phyloP scores from a whole-genome alignment of 73 alveolate genomes.

The Paramecium sexaurelia region DNA sequence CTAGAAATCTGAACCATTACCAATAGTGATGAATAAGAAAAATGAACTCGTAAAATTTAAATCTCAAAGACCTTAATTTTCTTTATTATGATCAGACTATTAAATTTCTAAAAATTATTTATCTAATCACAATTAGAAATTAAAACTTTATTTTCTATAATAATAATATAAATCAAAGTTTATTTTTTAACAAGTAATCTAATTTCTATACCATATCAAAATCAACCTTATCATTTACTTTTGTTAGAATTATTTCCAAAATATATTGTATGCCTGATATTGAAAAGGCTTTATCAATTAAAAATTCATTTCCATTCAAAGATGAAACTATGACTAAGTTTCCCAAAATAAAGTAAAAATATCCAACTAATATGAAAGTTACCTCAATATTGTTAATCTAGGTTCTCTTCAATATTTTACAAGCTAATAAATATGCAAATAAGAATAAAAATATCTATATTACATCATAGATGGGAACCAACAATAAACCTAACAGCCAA shows the following conservation, averaged over 20 bases:
- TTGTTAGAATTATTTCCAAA: background rate
- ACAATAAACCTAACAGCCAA: background rate
- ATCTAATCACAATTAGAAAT: background rate
- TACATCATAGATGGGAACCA: background rate
- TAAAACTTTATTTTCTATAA: background rate
- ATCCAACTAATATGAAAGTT: background rate
- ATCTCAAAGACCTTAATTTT: background rate
- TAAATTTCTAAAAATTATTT: background rate
- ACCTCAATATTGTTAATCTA: background rate
- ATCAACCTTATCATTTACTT: background rate
- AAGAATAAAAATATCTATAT: background rate
- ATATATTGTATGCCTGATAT: background rate
- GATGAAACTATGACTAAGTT: background rate
- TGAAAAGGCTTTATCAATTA: background rate
- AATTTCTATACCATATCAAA: background rate
- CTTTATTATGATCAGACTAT: background rate
- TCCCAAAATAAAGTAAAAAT: background rate
- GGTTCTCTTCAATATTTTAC: background rate
- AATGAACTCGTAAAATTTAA: background rate
- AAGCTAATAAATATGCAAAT: background rate
- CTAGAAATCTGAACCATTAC: background rate
- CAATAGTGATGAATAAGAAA: background rate
- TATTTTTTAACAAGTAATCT: background rate
- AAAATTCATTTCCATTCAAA: background rate
- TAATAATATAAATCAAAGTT: background rate